These are phyloP conservation scores for Candida krabiensis DNA, from an alignment of 805 yeast genomes.

Conservation along the genomic window DNA sequence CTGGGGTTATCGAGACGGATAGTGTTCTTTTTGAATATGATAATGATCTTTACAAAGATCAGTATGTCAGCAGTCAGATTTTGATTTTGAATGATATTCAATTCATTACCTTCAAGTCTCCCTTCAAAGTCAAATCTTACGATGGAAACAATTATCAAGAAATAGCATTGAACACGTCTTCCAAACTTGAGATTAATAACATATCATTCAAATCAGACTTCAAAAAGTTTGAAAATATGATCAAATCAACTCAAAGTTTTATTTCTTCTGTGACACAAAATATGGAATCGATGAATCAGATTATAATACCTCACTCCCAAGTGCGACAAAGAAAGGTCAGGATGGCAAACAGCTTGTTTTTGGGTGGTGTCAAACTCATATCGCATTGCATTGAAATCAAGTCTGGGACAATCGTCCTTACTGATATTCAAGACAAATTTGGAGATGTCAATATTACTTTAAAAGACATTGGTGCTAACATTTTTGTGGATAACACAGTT, in stretches of 20 bases:
- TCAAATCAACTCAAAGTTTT: conserved; percentile 14
- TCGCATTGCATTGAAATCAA: conserved; percentile 16
- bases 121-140: conserved; percentile 20
- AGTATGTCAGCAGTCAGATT: conserved; percentile 18
- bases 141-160: conserved; percentile 32
- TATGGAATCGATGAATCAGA: not conserved
- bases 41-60: conserved; percentile 1
- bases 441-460: conserved; percentile 31
- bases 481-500: conserved; percentile 15
- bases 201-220: conserved; percentile 31
- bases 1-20: conserved; percentile 34
- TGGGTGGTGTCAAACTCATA: conserved; percentile 16
- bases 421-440: conserved; percentile 28
- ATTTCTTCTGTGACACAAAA: conserved; percentile 1
- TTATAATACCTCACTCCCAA: not conserved
- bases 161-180: conserved; percentile 16
- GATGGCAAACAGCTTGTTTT: conserved; percentile 27
- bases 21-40: conserved; percentile 29
- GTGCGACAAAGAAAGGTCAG: conserved; percentile 17
- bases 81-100: conserved; percentile 25
- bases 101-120: not conserved
- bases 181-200: conserved; percentile 18
- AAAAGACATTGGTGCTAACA: conserved; percentile 16
- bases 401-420: conserved; percentile 13
- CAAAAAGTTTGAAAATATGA: conserved; percentile 28